Percentiles rank a stretch among this genome's conserved stretches.
These are phyloP conservation scores for Wickerhamiella azymoides DNA, from an alignment of 805 yeast genomes.

Conservation along the genomic window DNA sequence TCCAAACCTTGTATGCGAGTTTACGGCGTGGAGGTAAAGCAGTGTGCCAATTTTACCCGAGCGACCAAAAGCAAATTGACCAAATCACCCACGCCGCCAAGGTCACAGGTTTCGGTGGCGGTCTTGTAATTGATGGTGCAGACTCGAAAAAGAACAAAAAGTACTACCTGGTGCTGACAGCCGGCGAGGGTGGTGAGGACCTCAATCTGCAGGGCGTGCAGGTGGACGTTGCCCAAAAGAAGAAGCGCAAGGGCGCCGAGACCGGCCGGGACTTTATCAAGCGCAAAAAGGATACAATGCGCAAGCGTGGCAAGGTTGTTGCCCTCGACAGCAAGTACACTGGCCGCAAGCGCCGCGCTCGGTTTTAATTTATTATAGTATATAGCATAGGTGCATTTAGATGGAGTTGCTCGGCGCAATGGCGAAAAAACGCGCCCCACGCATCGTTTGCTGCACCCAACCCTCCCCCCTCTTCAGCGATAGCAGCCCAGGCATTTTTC, in stretches of 20 bases:
- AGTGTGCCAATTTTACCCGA: slow-evolving; percentile 93
- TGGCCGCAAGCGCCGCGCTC: slow-evolving; percentile 64
- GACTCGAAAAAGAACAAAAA: slow-evolving; percentile 85
- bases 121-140: slow-evolving; percentile 84
- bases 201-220: slow-evolving; percentile 69
- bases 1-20: slow-evolving; percentile 75
- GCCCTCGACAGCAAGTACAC: slow-evolving; percentile 86
- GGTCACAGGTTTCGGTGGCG: slow-evolving; percentile 92
- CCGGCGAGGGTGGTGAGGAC: slow-evolving; percentile 63
- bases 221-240: slow-evolving; percentile 39
- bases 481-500: too few relatives aligned
- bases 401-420: too few relatives aligned
- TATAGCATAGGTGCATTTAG: background rate
- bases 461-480: too few relatives aligned
- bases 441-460: too few relatives aligned
- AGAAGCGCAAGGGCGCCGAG: slow-evolving; percentile 34
- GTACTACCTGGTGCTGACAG: slow-evolving; percentile 77
- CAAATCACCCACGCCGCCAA: slow-evolving; percentile 73
- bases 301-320: slow-evolving; percentile 74
- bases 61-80: slow-evolving; percentile 72
- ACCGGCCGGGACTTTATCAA: slow-evolving; percentile 68
- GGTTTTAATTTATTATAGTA: slow-evolving; percentile 31
- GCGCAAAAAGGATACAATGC: slow-evolving; percentile 88
- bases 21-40: slow-evolving; percentile 91
- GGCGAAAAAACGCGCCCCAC: too few relatives aligned